Evolutionary conservation across 2,329 filamentous ascomycete genomes (phyloP), one percentile per base, ranked within the genome.

Genomic region (Chaetomiaceae sp.): DNA sequence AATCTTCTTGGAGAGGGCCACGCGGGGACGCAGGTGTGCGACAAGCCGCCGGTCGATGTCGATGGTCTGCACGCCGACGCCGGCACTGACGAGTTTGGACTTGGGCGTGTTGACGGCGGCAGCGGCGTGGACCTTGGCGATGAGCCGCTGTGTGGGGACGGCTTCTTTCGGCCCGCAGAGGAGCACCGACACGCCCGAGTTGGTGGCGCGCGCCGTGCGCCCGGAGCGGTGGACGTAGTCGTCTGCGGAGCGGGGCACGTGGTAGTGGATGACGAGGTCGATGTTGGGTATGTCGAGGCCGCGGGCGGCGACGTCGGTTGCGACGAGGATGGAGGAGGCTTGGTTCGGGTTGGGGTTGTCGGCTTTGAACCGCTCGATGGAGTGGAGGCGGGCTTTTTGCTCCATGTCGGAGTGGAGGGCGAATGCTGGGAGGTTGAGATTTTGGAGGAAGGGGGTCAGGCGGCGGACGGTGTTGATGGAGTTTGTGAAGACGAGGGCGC

Each of bases 141-240:
- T 85, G 0, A 99, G 80, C 17, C 92, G 81, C 7, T 89, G 81
- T 3, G 92, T 92, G 0, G 90, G 88, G 2, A 84, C 80, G 1
- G 95, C 90, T 73, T 99, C 94, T 55, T 97, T 92, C 0, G 94
- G 92, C 0, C 87, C 84, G 66, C 94, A 97, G 48, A 99, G 83
- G 4, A 99, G 76, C 53, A 99, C 84, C 64, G 89, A 95, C 33
- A 88, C 81, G 34, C 94, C 94, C 0, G 80, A 82, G 12, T 82
- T 82, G 19, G 85, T 81, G 3, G 88, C 92, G 65, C 94, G 89
- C 2, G 94, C 94, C 1, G 94, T 97, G 60, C 94, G 88, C 12
- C 94, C 94, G 1, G 94, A 96, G 22, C 94, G 85, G 68, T 99
- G 94, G 14, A 99, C 91, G 66, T 99, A 99, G 44, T 87, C 87